A percentile compares a stretch with the other conserved stretches of the same genome.
These are phyloP conservation scores for Arxiozyma slooffiae DNA, from an alignment of 1,139 yeast genomes.

Conservation along the genomic window DNA sequence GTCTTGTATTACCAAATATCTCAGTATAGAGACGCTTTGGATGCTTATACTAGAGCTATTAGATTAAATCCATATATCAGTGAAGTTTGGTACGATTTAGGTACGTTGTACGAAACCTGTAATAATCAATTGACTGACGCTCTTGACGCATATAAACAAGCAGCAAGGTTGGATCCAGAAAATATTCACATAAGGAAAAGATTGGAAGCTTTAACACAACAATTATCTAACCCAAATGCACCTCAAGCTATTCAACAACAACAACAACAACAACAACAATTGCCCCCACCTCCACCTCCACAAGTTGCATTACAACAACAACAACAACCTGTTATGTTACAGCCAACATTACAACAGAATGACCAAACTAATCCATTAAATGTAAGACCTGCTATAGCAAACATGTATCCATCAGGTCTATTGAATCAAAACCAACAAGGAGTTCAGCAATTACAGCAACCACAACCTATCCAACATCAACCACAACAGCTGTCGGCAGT, in stretches of 20 bases:
- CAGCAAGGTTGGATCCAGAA: conserved; percentile 88
- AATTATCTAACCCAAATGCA: conserved; percentile 19
- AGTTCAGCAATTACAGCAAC: conserved; percentile 16
- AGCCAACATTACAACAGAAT: conserved; percentile 26
- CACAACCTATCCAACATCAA: conserved; percentile 8
- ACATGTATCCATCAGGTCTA: conserved; percentile 16
- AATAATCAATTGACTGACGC: conserved; percentile 93
- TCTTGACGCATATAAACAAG: conserved; percentile 90
- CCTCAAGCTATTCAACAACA: conserved; percentile 17
- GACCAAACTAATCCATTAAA: conserved; percentile 27
- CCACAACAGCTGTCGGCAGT: conserved; percentile 8
- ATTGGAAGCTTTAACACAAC: conserved; percentile 58
- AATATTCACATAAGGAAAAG: conserved; percentile 92
- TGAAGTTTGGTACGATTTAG: conserved; percentile 97
- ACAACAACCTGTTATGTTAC: conserved; percentile 25
- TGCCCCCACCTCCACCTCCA: conserved; percentile 21
- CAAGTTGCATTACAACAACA: conserved; percentile 13
- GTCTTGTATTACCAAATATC: conserved; percentile 91
- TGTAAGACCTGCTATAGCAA: conserved; percentile 19
- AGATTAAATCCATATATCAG: conserved; percentile 89
- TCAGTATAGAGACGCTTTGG: conserved; percentile 92
- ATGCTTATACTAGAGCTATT: conserved; percentile 94
- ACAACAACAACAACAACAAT: conserved; percentile 16
- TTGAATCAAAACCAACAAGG: conserved; percentile 17
- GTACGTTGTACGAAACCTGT: conserved; percentile 92